Base-by-base conservation (phyloP, 2,329 filamentous ascomycete genomes). In the Whalleya microplaca region DNA sequence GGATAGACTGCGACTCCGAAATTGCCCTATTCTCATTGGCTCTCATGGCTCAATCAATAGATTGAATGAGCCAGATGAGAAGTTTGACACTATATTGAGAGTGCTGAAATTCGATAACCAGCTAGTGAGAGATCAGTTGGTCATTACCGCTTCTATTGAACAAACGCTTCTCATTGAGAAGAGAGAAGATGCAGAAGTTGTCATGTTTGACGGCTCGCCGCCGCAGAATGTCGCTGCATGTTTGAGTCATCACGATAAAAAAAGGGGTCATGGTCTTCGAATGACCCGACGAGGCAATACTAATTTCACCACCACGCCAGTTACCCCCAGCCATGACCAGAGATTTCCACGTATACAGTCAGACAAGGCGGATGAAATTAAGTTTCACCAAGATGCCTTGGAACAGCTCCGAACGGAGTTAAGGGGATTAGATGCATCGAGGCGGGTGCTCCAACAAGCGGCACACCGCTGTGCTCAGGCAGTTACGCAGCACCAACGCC, bases 91-190 rank as follows among this genome's bases (percentile, higher is more conserved):
- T 0, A 87, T 94, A 59, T 76, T 97, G 45, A 84, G 91, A 48
- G 85, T 91, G 1, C 79, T 99, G 50, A 88, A 92, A 73, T 90
- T 98, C 59, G 90, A 95, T 58, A 86, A 94, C 63, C 84, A 90
- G 19, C 75, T 90, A 43, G 88, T 97, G 19, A 87, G 87, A 48
- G 89, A 92, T 58, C 88, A 92, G 56, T 78, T 98, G 45, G 88
- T 99, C 67, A 95, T 98, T 70, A 88, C 87, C 59, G 83, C 92
- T 64, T 76, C 78, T 6, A 91, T 97, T 50, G 95, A 99, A 59
- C 93, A 97, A 71, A 85, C 88, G 7, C 84, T 96, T 5, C 79
- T 99, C 0, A 85, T 97, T 51, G 79, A 86, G 53, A 79, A 88
- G 27, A 80, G 90, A 23, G 73, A 80, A 1, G 83, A 91, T 53